These are phyloP conservation scores for Dissophora globulifera DNA, from an alignment of 192 early-diverging fungal species.

Conservation along the genomic window DNA sequence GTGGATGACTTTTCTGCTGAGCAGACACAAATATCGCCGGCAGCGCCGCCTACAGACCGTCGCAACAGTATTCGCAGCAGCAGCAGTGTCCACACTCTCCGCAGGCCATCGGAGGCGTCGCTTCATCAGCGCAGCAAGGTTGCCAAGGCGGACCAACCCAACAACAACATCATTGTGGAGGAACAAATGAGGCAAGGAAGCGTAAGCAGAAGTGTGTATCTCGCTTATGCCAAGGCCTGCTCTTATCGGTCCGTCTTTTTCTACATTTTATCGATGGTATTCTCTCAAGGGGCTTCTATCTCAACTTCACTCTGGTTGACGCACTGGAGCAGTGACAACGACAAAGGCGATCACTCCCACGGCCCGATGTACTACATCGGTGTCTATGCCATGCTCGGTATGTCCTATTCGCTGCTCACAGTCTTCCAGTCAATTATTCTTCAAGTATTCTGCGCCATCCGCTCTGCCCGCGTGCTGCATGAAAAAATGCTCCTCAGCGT, in stretches of 20 bases:
- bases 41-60: constrained; percentile 35
- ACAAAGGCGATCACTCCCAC: constrained; percentile 45
- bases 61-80: constrained; percentile 33
- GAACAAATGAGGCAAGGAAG: constrained; percentile 88
- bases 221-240: constrained; percentile 83
- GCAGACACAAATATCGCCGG: constrained; percentile 20
- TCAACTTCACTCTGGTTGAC: constrained; percentile 77
- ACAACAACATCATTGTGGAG: constrained; percentile 70
- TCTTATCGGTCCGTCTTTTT: constrained; percentile 64
- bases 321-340: constrained; percentile 73
- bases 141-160: constrained; percentile 24
- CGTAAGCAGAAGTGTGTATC: constrained; percentile 85
- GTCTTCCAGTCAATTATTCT: constrained; percentile 77
- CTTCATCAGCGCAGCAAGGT: constrained; percentile 38
- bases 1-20: constrained; percentile 27
- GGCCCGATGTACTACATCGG: constrained; percentile 71
- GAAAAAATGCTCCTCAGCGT: constrained; percentile 80
- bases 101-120: constrained; percentile 68
- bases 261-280: constrained; percentile 68
- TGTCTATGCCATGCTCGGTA: constrained; percentile 85
- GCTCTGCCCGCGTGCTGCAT: constrained; percentile 81
- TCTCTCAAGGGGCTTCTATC: constrained; percentile 67
- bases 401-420: constrained; percentile 72
- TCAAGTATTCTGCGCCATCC: constrained; percentile 84
- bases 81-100: constrained; percentile 57